A percentile compares a stretch with the other conserved stretches of the same genome.
These are phyloP conservation scores for Huntiella decipiens DNA, from an alignment of 2,329 filamentous ascomycete genomes.

Conservation along the genomic window DNA sequence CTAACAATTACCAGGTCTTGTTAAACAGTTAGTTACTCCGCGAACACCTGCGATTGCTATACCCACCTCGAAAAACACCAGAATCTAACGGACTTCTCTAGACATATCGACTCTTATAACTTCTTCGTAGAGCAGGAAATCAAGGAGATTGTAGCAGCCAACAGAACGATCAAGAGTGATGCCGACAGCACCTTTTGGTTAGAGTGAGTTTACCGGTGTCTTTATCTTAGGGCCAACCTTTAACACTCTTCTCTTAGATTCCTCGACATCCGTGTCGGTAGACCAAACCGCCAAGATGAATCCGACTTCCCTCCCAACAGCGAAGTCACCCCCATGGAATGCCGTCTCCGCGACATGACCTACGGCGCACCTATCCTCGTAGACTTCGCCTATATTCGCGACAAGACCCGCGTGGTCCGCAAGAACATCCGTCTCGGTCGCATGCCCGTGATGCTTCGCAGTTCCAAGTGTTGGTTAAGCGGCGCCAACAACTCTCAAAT, in stretches of 20 bases:
- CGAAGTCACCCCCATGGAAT: slow-evolving; percentile 86
- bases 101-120: slow-evolving; percentile 94
- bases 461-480: slow-evolving; percentile 74
- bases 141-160: slow-evolving; percentile 89
- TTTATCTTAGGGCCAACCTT: not conserved
- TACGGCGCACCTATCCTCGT: slow-evolving; percentile 89
- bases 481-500: slow-evolving; percentile 74
- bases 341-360: slow-evolving; percentile 89
- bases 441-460: slow-evolving; percentile 92
- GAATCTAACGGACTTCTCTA: slow-evolving; percentile 13
- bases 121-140: slow-evolving; percentile 94
- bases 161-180: slow-evolving; percentile 75
- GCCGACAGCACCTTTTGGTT: slow-evolving; percentile 86
- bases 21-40: slow-evolving; percentile 11
- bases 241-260: slow-evolving; percentile 26
- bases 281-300: slow-evolving; percentile 60
- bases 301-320: slow-evolving; percentile 50
- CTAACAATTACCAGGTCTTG: slow-evolving; percentile 6
- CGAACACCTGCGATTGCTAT: slow-evolving; percentile 10
- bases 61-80: not conserved
- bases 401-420: slow-evolving; percentile 54
- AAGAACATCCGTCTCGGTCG: slow-evolving; percentile 68
- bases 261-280: slow-evolving; percentile 73
- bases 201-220: slow-evolving; percentile 27
- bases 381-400: slow-evolving; percentile 77